Evolutionary conservation across 352 stramenopile species (phyloP).

Genomic region (Globisporangium cylindrosporum): DNA sequence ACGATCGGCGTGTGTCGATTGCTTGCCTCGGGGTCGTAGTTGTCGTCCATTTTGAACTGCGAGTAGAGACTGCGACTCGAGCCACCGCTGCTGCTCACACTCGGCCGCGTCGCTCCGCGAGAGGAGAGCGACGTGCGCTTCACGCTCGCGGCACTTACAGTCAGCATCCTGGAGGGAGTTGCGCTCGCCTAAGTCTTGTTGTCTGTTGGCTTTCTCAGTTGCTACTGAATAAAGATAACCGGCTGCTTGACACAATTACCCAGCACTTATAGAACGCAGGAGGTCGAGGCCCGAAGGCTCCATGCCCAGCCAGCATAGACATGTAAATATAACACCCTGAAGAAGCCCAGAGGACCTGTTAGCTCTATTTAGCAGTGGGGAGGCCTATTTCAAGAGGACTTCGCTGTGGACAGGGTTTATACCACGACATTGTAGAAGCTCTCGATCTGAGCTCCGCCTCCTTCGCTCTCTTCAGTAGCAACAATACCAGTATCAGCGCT

Average conservation of each 20-base stretch:
- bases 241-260: not conserved
- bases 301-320: not conserved
- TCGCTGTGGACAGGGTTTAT: not conserved
- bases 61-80: constrained; percentile 21
- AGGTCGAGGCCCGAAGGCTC: not conserved
- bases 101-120: constrained; percentile 22
- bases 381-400: not conserved
- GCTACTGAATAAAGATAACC: not conserved
- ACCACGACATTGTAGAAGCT: not conserved
- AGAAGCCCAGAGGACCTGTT: not conserved
- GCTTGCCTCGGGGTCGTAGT: constrained; percentile 26
- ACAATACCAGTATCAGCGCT: constrained; percentile 19
- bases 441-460: not conserved
- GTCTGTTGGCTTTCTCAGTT: not conserved
- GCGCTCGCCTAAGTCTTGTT: not conserved
- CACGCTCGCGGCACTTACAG: constrained; percentile 31
- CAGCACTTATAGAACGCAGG: not conserved
- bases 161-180: constrained; percentile 19
- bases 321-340: not conserved
- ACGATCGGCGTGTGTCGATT: constrained; percentile 33
- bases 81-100: constrained; percentile 3
- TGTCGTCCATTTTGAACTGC: constrained; percentile 61
- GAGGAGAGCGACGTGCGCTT: constrained; percentile 39
- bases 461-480: not conserved
- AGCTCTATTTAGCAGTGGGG: not conserved